A percentile compares a stretch with the other conserved stretches of the same genome.
These are phyloP conservation scores for Monilinia vaccinii-corymbosi DNA, from an alignment of 2,329 filamentous ascomycete species.

Conservation along the genomic window DNA sequence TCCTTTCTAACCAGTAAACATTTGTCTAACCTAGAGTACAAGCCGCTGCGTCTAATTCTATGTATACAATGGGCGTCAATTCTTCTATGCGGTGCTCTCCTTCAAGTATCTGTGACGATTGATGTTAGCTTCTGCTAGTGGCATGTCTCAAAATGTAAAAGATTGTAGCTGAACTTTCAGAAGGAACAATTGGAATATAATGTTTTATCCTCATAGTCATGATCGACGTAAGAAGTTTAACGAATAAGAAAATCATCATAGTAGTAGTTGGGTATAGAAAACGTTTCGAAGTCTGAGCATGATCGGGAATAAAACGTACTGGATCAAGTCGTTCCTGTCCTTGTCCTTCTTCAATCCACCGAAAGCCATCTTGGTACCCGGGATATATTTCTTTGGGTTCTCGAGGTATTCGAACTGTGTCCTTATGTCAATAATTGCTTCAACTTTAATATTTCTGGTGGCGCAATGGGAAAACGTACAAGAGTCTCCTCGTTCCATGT, in stretches of 20 bases:
- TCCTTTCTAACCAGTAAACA: background rate
- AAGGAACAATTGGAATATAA: conserved; percentile 91
- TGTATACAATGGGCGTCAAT: conserved; percentile 23
- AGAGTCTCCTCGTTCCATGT: conserved; percentile 80
- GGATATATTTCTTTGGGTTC: conserved; percentile 99
- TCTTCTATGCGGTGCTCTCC: conserved; percentile 58
- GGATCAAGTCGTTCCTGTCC: conserved; percentile 98
- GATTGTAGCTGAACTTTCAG: conserved; percentile 46
- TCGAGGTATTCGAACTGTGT: conserved; percentile 89
- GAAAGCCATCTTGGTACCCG: conserved; percentile 99
- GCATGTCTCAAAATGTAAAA: background rate
- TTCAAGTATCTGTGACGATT: conserved; percentile 49
- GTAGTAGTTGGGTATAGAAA: conserved; percentile 8
- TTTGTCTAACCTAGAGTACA: conserved; percentile 26
- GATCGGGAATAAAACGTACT: conserved; percentile 48
- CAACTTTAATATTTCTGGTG: background rate
- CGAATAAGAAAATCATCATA: conserved; percentile 37
- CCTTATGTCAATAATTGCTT: background rate
- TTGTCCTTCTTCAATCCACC: conserved; percentile 99
- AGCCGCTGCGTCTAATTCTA: conserved; percentile 21
- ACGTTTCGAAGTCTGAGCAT: background rate
- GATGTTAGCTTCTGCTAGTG: background rate
- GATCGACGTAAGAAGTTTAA: conserved; percentile 29
- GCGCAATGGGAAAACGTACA: conserved; percentile 40
- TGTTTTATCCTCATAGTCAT: conserved; percentile 43